A percentile compares a stretch with the other conserved stretches of the same genome.
Evolutionary conservation across 768 basidiomycete species (phyloP).

Genomic region (Lactarius sanguifluus): DNA sequence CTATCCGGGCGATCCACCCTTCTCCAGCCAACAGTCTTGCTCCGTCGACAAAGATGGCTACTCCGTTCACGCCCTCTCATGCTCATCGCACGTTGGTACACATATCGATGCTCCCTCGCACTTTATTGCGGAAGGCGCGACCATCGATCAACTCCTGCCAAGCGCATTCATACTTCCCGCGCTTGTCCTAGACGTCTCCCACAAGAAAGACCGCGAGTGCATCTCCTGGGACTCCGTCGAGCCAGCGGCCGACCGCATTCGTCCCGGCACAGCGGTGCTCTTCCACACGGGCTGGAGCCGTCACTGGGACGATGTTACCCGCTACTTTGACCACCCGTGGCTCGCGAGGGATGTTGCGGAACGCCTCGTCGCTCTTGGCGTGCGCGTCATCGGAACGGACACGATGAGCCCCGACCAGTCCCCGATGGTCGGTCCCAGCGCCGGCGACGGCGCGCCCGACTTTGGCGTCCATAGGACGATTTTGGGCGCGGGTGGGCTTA

Average conservation of each 20-base stretch:
- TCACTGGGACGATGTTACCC: slow-evolving; percentile 27
- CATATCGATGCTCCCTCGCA: slow-evolving; percentile 37
- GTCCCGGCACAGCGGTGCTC: slow-evolving; percentile 30
- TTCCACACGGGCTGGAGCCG: slow-evolving; percentile 34
- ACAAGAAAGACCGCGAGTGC: slow-evolving; percentile 28
- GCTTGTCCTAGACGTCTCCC: slow-evolving; percentile 32
- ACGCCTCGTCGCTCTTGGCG: slow-evolving; percentile 31
- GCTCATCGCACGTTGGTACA: slow-evolving; percentile 36
- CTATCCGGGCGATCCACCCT: slow-evolving; percentile 36
- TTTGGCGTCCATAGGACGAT: slow-evolving; percentile 32
- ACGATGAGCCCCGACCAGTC: slow-evolving; percentile 34
- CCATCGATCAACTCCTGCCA: slow-evolving; percentile 34
- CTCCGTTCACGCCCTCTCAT: slow-evolving; percentile 29
- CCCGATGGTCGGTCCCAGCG: slow-evolving; percentile 12
- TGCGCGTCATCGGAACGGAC: slow-evolving; percentile 33
- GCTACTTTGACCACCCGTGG: slow-evolving; percentile 36
- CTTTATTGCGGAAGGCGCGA: slow-evolving; percentile 30
- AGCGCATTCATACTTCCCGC: slow-evolving; percentile 32
- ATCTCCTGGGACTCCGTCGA: slow-evolving; percentile 31
- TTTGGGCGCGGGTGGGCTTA: slow-evolving; percentile 32
- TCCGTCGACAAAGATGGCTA: slow-evolving; percentile 31
- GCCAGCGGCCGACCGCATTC: slow-evolving; percentile 27
- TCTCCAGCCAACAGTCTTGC: slow-evolving; percentile 25
- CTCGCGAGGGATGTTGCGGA: slow-evolving; percentile 32
- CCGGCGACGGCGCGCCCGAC: slow-evolving; percentile 4